Base-by-base conservation (phyloP, 768 basidiomycete genomes). In the Mrakia frigida region DNA sequence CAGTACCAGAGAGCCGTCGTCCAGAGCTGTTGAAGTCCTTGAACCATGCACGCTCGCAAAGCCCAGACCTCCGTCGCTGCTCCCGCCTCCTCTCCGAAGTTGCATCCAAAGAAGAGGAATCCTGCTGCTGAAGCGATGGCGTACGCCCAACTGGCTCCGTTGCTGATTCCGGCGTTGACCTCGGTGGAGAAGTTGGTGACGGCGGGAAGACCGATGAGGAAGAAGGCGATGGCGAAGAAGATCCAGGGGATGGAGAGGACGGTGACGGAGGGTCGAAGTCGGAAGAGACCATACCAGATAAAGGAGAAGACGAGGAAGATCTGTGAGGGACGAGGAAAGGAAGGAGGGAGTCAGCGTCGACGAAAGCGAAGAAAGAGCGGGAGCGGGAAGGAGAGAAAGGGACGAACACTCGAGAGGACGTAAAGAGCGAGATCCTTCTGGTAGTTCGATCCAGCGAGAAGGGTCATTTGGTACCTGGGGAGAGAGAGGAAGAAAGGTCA, bases 51-150 rank as follows among this genome's bases (percentile, higher is more conserved):
- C 18, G 94, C 94, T 43, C 94, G 88, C 77, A 94, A 82, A 41
- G 90, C 91, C 94, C 94, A 97, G 23, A 95, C 89, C 83, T 97
- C 94, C 10, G 94, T 95, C 1, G 94, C 93, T 74, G 94, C 93
- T 80, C 94, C 94, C 89, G 94, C 94, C 87, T 96, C 94, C 85
- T 97, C 94, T 83, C 94, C 94, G 82, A 97, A 97, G 84, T 97
- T 97, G 78, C 95, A 87, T 81, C 94, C 94, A 81, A 97, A 97
- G 88, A 93, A 95, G 69, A 89, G 85, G 87, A 96, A 97, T 16
- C 92, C 90, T 41, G 92, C 94, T 18, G 94, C 90, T n/a, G 94
- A 96, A 28, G 91, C 94, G 70, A 93, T 83, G 41, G 94, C 94
- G 84, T 97, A 97, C 63, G 80, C 75, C 93, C 94, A 96, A 1